phyloP scores from a whole-genome alignment of 306 rosid species.

The Arachis hypogaea region DNA sequence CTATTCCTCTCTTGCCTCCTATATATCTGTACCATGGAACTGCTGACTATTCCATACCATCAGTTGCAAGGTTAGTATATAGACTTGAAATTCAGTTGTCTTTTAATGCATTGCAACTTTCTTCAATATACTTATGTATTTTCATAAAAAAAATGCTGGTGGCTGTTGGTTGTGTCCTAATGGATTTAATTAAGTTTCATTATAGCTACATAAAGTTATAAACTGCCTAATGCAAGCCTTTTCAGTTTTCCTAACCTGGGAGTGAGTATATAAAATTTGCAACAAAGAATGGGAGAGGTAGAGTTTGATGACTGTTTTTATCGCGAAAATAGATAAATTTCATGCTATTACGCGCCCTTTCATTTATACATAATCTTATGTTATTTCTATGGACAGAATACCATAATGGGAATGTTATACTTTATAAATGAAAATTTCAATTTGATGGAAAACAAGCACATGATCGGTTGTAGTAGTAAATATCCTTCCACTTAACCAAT shows the following conservation, averaged over 20 bases:
- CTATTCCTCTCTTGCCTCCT: constrained; percentile 68
- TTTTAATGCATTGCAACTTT: constrained; percentile 14
- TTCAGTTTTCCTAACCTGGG: neutral
- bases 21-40: constrained; percentile 83
- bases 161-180: neutral
- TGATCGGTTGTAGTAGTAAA: too few relatives aligned
- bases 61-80: constrained; percentile 76
- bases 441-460: neutral
- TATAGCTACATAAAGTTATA: neutral
- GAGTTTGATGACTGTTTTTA: constrained; percentile 11
- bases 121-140: constrained; percentile 13
- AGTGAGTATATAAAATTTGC: neutral
- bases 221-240: constrained; percentile 6
- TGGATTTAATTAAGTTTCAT: neutral
- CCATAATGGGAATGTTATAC: constrained; percentile 7
- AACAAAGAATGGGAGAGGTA: neutral
- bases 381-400: constrained; percentile 1
- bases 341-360: constrained; percentile 24
- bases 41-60: constrained; percentile 84
- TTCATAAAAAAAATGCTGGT: constrained; percentile 19
- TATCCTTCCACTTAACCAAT: too few relatives aligned
- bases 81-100: constrained; percentile 17
- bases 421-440: constrained; percentile 11
- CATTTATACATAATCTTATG: constrained; percentile 14
- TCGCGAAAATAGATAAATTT: neutral